Percentiles rank a stretch among this genome's conserved stretches.
These are phyloP conservation scores for Xylariomycetidae sp. DNA, from an alignment of 2,329 filamentous ascomycete species.

Conservation along the genomic window DNA sequence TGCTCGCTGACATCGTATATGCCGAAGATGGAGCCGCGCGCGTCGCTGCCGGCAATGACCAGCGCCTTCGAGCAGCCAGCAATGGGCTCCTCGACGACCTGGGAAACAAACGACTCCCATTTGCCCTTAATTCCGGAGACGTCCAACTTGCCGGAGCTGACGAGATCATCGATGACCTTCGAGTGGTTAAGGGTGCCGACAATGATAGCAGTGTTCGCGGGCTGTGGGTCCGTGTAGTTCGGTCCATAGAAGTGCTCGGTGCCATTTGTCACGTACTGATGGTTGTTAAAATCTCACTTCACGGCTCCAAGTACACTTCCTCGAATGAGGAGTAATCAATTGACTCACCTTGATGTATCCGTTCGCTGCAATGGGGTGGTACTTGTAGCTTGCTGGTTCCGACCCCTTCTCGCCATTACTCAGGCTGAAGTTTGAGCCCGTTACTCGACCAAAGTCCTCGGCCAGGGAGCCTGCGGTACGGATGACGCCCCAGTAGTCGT, in stretches of 20 bases:
- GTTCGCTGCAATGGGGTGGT: slow-evolving; percentile 37
- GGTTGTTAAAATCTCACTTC: slow-evolving; percentile 4
- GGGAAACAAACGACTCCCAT: slow-evolving; percentile 64
- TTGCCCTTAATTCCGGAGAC: slow-evolving; percentile 50
- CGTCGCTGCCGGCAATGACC: slow-evolving; percentile 62
- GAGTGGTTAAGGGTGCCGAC: slow-evolving; percentile 64
- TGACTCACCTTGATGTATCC: not conserved
- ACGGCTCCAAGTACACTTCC: too few species aligned
- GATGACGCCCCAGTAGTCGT: slow-evolving; percentile 63
- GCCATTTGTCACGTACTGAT: slow-evolving; percentile 36
- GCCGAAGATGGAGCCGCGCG: slow-evolving; percentile 54
- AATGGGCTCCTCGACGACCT: slow-evolving; percentile 51
- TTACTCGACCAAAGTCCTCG: slow-evolving; percentile 64
- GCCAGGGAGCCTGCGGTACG: slow-evolving; percentile 63
- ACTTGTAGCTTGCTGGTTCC: slow-evolving; percentile 33
- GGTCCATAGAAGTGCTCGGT: slow-evolving; percentile 39
- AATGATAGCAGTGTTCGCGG: slow-evolving; percentile 53
- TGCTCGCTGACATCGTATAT: slow-evolving; percentile 67
- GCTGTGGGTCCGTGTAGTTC: slow-evolving; percentile 33
- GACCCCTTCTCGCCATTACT: slow-evolving; percentile 39
- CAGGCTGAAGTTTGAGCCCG: slow-evolving; percentile 56
- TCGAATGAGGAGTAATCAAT: too few species aligned
- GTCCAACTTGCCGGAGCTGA: slow-evolving; percentile 51
- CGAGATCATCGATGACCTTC: slow-evolving; percentile 51
- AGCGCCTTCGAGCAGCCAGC: slow-evolving; percentile 52